Percentiles rank a stretch among this genome's conserved stretches.
phyloP scores from a whole-genome alignment of 352 stramenopile genomes.

The Globisporangium sylvaticum region DNA sequence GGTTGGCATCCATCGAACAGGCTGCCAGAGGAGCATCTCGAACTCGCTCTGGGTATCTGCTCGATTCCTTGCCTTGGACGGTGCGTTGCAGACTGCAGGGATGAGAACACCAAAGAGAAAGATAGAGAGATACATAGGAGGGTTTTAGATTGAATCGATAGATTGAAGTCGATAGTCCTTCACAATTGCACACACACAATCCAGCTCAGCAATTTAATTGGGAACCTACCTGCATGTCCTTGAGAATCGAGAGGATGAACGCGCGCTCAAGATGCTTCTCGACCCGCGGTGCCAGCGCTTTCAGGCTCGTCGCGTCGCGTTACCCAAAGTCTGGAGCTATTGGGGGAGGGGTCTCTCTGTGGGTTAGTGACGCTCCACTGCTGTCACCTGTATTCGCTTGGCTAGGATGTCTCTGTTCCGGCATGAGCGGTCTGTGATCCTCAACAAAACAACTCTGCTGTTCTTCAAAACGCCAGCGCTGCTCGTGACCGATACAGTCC shows the following conservation, averaged over 20 bases:
- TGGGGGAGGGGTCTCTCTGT: too few species aligned
- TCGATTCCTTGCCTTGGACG: too few species aligned
- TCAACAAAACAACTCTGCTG: background rate
- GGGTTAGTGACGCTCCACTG: too few species aligned
- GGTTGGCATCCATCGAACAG: too few species aligned
- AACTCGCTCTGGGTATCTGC: too few species aligned
- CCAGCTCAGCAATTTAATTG: background rate
- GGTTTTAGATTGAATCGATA: background rate
- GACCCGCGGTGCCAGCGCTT: background rate
- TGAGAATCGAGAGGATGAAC: background rate
- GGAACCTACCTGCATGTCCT: background rate
- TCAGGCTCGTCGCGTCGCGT: background rate
- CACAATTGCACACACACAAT: background rate
- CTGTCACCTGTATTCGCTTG: too few species aligned
- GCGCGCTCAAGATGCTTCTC: background rate
- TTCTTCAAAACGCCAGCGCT: background rate
- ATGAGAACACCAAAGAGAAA: background rate
- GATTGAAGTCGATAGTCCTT: background rate
- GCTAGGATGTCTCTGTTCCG: too few species aligned
- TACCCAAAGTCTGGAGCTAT: background rate
- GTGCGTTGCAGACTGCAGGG: background rate
- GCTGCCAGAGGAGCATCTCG: too few species aligned
- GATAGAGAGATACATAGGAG: background rate
- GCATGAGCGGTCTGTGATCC: background rate
- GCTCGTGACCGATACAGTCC: conserved; percentile 10